phyloP scores from a whole-genome alignment of 2,329 filamentous ascomycete species.

The Hymenoscyphus albidus region DNA sequence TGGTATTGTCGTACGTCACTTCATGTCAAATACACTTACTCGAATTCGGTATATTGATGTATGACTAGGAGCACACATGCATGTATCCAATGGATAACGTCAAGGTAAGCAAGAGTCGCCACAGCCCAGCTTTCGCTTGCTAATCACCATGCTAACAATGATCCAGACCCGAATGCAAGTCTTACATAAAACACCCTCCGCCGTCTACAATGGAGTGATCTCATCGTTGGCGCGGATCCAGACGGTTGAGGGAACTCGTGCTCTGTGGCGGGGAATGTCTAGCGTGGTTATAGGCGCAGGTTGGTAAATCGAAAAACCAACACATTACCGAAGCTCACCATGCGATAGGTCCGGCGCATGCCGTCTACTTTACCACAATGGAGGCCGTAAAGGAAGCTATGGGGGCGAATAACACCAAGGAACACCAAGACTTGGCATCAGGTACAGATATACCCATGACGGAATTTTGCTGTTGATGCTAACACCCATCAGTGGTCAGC shows the following conservation, averaged over 20 bases:
- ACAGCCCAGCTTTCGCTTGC: background rate
- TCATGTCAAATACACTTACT: background rate
- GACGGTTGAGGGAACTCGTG: conserved; percentile 80
- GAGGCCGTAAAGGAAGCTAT: conserved; percentile 95
- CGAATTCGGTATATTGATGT: conserved; percentile 23
- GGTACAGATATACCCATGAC: conserved; percentile 29
- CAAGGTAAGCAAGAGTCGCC: conserved; percentile 59
- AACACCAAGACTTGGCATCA: conserved; percentile 61
- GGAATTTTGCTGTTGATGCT: conserved; percentile 30
- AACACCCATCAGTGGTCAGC: conserved; percentile 65
- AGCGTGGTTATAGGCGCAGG: conserved; percentile 95
- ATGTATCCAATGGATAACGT: conserved; percentile 99
- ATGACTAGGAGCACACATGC: conserved; percentile 81
- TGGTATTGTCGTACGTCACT: conserved; percentile 45
- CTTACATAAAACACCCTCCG: conserved; percentile 74
- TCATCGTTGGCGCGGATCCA: conserved; percentile 93
- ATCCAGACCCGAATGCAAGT: conserved; percentile 95
- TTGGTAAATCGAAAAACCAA: conserved; percentile 42
- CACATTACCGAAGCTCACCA: conserved; percentile 25
- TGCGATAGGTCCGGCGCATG: conserved; percentile 80
- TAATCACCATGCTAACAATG: conserved; percentile 16
- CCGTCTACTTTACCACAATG: conserved; percentile 97
- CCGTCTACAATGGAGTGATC: conserved; percentile 83
- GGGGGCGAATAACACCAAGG: conserved; percentile 69
- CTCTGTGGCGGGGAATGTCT: conserved; percentile 93